phyloP scores from a whole-genome alignment of 345 rosid genomes.

The Anastatica hierochuntica region DNA sequence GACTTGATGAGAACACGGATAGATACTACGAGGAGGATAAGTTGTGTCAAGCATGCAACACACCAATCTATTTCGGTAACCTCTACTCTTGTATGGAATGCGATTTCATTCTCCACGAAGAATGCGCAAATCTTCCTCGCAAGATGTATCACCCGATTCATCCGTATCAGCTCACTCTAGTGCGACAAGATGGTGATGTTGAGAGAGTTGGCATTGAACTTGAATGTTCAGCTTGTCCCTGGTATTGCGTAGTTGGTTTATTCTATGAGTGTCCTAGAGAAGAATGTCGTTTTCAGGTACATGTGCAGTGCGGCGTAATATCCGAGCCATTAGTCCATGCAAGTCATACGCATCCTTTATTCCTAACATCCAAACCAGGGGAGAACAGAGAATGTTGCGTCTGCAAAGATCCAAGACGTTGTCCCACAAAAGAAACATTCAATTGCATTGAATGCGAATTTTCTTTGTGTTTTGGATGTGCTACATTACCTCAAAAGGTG shows the following conservation, averaged over 20 bases:
- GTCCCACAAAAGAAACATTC: no score
- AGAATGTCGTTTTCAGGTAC: background rate
- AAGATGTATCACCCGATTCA: background rate
- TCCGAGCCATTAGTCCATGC: background rate
- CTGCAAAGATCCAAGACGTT: background rate
- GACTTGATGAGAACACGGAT: background rate
- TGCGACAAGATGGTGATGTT: no score
- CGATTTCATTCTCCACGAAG: background rate
- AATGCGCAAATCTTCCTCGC: background rate
- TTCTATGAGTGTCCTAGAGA: background rate
- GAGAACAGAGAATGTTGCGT: background rate
- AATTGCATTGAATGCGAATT: background rate
- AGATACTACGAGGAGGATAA: background rate
- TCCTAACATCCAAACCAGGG: background rate
- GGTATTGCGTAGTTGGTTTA: background rate
- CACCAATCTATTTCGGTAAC: background rate
- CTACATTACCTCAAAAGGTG: no score
- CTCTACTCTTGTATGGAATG: background rate
- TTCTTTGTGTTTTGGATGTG: background rate
- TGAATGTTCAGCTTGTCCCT: background rate
- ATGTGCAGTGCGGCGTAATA: background rate
- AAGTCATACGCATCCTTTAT: background rate
- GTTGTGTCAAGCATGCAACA: background rate
- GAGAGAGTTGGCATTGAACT: no score
- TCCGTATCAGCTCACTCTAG: background rate